Conservation (phyloP, 768 basidiomycete genomes). For the Russula lepida region DNA sequence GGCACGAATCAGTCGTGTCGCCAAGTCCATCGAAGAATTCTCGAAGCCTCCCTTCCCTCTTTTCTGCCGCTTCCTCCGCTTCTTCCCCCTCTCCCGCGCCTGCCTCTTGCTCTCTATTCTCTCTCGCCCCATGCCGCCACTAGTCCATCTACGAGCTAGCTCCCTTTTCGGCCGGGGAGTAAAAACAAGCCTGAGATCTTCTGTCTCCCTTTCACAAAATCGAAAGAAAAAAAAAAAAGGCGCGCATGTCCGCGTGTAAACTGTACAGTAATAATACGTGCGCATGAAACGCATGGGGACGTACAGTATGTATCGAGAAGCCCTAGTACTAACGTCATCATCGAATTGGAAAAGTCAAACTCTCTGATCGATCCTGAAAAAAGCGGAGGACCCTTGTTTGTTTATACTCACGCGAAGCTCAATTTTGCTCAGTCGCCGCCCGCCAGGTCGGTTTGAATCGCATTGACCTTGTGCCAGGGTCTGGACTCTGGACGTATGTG, state of each 20-base stretch:
- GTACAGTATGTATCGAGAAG: not conserved
- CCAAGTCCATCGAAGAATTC: constrained; percentile 1
- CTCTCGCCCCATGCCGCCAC: not conserved
- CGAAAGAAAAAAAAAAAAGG: too few relatives aligned
- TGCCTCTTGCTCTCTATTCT: not conserved
- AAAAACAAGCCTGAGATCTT: too few relatives aligned
- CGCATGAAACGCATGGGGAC: too few relatives aligned
- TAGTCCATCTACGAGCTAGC: constrained; percentile 1
- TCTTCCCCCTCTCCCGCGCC: not conserved
- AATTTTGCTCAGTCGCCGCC: not conserved
- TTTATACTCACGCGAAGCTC: not conserved
- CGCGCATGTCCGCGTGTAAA: too few relatives aligned
- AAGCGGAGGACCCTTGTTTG: too few relatives aligned
- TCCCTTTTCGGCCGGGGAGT: not conserved
- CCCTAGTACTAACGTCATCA: not conserved
- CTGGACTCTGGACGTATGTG: not conserved
- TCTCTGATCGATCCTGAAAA: not conserved
- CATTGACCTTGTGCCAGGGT: not conserved
- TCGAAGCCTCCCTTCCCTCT: not conserved
- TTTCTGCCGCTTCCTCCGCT: not conserved
- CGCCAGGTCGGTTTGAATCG: not conserved
- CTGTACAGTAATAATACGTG: too few relatives aligned
- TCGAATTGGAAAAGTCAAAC: not conserved
- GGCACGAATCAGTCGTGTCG: too few relatives aligned
- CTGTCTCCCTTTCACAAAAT: too few relatives aligned